Percentiles rank a stretch among this genome's conserved stretches.
Conservation (phyloP, 2,329 filamentous ascomycete genomes). For the Cladosporium austrohemisphaericum region DNA sequence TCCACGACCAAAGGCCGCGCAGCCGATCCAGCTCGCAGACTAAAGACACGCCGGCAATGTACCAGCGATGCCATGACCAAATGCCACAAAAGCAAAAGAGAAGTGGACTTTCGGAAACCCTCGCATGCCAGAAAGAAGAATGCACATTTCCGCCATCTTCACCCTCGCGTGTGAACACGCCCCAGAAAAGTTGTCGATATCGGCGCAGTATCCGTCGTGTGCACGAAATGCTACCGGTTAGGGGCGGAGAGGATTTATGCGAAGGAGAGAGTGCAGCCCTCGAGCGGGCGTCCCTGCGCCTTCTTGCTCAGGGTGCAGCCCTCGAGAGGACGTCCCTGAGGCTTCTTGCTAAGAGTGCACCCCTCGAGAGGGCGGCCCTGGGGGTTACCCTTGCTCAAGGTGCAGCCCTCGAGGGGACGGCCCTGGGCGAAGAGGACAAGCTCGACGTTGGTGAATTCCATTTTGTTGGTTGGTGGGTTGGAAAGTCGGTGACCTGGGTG, state of each 20-base stretch:
- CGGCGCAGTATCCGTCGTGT: background rate
- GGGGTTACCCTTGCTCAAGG: background rate
- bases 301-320: conserved; percentile 5
- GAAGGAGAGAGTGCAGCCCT: conserved; percentile 7
- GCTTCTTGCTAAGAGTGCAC: conserved; percentile 1
- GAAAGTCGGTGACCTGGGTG: conserved; percentile 10
- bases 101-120: background rate
- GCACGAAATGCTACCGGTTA: background rate
- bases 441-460: conserved; percentile 13
- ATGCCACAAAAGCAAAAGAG: background rate
- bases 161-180: background rate
- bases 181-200: background rate
- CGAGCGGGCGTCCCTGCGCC: background rate
- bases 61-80: background rate
- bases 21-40: background rate
- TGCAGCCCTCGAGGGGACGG: background rate
- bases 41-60: background rate
- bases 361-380: background rate
- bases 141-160: background rate
- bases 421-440: background rate
- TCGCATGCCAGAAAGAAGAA: background rate
- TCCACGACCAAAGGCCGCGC: background rate
- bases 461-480: conserved; percentile 10
- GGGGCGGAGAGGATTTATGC: background rate
- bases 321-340: background rate